phyloP scores from a whole-genome alignment of 345 rosid species.

The Combretum micranthum region DNA sequence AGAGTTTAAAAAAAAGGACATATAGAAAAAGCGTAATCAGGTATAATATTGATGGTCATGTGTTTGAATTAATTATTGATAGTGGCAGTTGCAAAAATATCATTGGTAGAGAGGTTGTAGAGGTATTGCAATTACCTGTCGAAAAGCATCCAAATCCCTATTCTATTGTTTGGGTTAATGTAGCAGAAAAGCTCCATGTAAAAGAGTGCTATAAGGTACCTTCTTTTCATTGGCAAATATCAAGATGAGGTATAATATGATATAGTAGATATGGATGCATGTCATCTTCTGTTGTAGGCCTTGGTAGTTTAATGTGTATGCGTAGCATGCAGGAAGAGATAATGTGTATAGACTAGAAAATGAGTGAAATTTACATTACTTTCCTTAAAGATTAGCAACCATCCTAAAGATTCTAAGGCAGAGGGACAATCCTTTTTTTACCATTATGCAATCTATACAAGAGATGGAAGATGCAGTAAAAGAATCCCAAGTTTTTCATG shows the following conservation, averaged over 20 bases:
- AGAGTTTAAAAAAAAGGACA: no score
- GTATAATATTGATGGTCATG: background rate
- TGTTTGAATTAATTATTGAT: background rate
- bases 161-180: background rate
- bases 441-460: no score
- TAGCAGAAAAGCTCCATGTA: background rate
- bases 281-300: background rate
- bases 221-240: background rate
- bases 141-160: background rate
- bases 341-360: background rate
- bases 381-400: no score
- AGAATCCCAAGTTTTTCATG: no score
- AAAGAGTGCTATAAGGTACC: background rate
- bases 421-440: no score
- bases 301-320: background rate
- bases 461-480: no score
- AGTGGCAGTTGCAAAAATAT: background rate
- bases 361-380: no score
- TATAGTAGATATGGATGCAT: constrained; percentile 5
- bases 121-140: background rate
- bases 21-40: no score
- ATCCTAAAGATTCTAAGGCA: no score
- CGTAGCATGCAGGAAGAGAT: background rate
- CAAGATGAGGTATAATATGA: constrained; percentile 1
- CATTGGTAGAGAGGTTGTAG: background rate